Conservation (phyloP, 192 early-diverging fungal genomes). For the Coemansia sp. region DNA sequence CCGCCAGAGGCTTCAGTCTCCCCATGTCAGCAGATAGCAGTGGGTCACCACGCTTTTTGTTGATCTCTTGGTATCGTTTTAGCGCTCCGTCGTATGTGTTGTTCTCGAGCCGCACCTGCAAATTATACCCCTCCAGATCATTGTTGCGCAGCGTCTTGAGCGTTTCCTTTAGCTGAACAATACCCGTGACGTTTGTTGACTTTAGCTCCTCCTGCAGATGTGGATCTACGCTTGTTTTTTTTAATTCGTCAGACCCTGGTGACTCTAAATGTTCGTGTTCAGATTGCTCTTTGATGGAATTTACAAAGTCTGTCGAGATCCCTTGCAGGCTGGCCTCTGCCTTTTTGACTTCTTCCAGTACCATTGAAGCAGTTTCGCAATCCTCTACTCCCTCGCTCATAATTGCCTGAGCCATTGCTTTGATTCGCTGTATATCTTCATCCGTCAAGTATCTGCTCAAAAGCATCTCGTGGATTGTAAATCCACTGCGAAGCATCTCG, state of each 20-base stretch:
- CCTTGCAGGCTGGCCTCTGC: constrained; percentile 32
- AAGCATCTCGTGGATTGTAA: constrained; percentile 43
- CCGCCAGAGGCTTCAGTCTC: constrained; percentile 61
- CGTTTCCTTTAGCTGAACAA: constrained; percentile 69
- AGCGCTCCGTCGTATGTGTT: constrained; percentile 75
- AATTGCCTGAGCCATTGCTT: constrained; percentile 40
- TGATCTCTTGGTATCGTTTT: constrained; percentile 60
- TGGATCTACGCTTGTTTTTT: not conserved
- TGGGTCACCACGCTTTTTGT: constrained; percentile 59
- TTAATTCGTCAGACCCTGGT: not conserved
- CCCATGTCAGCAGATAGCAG: constrained; percentile 57
- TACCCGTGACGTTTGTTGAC: constrained; percentile 67
- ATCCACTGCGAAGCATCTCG: constrained; percentile 48
- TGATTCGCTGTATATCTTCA: constrained; percentile 46
- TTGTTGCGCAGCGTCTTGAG: constrained; percentile 60
- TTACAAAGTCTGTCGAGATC: constrained; percentile 5
- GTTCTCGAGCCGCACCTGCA: constrained; percentile 80
- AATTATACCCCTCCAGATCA: constrained; percentile 63
- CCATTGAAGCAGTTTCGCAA: constrained; percentile 24
- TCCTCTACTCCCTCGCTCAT: constrained; percentile 22
- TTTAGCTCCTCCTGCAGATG: constrained; percentile 11
- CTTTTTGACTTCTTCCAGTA: constrained; percentile 30
- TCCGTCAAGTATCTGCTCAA: constrained; percentile 53
- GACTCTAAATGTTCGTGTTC: not conserved
- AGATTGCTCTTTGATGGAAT: not conserved